Percentiles rank a stretch among this genome's conserved stretches.
Conservation (phyloP, 139 green algal species). For the Coelastrella sp. region DNA sequence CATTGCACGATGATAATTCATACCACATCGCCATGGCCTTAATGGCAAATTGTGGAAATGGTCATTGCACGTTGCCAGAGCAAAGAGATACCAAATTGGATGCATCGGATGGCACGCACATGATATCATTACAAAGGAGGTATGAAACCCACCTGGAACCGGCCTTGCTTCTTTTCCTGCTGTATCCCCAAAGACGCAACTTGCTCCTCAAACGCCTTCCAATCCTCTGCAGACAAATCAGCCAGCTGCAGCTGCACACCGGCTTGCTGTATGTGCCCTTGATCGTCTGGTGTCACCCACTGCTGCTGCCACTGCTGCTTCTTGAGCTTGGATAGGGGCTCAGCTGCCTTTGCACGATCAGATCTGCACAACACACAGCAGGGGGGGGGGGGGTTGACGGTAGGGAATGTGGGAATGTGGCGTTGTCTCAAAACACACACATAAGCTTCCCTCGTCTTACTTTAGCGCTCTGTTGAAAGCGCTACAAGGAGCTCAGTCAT, state of each 20-base stretch:
- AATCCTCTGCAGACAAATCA: slow-evolving; percentile 76
- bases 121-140: neutral
- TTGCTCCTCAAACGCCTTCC: slow-evolving; percentile 67
- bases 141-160: slow-evolving; percentile 66
- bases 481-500: too few relatives aligned
- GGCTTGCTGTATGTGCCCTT: slow-evolving; percentile 5
- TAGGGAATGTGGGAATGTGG: neutral
- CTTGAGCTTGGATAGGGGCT: neutral
- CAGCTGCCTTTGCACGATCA: slow-evolving; percentile 3
- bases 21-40: too few relatives aligned
- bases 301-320: slow-evolving; percentile 28
- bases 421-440: too few relatives aligned
- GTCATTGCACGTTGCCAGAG: too few relatives aligned
- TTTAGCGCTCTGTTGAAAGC: too few relatives aligned
- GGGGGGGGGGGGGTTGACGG: neutral
- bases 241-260: slow-evolving; percentile 59
- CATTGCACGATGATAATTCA: too few relatives aligned
- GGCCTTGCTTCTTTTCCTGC: slow-evolving; percentile 58
- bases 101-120: neutral
- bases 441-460: too few relatives aligned
- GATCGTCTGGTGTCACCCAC: slow-evolving; percentile 18
- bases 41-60: too few relatives aligned
- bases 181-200: slow-evolving; percentile 67
- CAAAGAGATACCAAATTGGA: too few relatives aligned
- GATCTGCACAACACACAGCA: slow-evolving; percentile 18